phyloP scores from a whole-genome alignment of 306 rosid species.

The Acacia melanoxylon region DNA sequence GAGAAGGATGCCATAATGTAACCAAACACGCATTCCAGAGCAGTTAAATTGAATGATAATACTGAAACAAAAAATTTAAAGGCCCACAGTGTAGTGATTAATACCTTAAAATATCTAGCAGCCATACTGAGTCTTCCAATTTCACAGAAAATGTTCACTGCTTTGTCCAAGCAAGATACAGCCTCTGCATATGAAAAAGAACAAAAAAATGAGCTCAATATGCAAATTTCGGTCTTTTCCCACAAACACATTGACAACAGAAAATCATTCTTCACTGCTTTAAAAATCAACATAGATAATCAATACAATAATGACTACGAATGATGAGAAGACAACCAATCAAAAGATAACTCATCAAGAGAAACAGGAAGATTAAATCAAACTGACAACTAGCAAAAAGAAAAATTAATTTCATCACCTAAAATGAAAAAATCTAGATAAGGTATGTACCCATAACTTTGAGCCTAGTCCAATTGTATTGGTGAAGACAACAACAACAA shows the following conservation, averaged over 20 bases:
- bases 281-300: neutral
- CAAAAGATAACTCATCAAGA: neutral
- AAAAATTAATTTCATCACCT: neutral
- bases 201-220: neutral
- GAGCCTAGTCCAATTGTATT: neutral
- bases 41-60: constrained; percentile 7
- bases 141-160: constrained; percentile 76
- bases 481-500: neutral
- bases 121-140: constrained; percentile 99
- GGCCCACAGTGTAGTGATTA: neutral
- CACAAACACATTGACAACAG: neutral
- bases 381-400: neutral
- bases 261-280: neutral
- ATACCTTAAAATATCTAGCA: constrained; percentile 89
- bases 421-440: neutral
- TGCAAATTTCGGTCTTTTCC: neutral
- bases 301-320: neutral
- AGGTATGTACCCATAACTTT: neutral
- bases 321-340: neutral
- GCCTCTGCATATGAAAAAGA: constrained; percentile 53
- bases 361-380: neutral
- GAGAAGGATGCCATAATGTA: neutral
- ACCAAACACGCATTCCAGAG: neutral
- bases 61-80: constrained; percentile 4
- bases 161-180: constrained; percentile 77